A percentile compares a stretch with the other conserved stretches of the same genome.
Evolutionary conservation across 2,329 filamentous ascomycete species (phyloP).

Genomic region (Sporothrix sp.): DNA sequence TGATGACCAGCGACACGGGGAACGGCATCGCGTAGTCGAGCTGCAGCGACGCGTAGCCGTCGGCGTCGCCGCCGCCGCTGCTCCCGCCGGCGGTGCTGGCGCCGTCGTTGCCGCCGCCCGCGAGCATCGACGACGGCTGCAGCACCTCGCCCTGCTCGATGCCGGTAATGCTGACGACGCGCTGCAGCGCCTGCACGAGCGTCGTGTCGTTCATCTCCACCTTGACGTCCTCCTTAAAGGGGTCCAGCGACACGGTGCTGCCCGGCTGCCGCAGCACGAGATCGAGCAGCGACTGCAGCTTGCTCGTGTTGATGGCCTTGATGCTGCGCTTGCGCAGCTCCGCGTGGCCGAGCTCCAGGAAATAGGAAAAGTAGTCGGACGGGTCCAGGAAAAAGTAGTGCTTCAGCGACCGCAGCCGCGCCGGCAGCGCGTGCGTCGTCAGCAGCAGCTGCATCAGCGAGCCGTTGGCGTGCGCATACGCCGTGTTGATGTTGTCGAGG

Average conservation of each 20-base stretch:
- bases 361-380: conserved; percentile 97
- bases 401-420: conserved; percentile 80
- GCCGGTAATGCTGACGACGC: conserved; percentile 92
- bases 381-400: conserved; percentile 99
- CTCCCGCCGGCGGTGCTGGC: conserved; percentile 76
- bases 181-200: conserved; percentile 86
- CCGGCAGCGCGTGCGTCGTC: conserved; percentile 83
- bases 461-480: conserved; percentile 91
- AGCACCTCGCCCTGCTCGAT: conserved; percentile 84
- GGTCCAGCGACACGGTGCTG: conserved; percentile 84
- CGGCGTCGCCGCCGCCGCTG: conserved; percentile 80
- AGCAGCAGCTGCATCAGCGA: conserved; percentile 84
- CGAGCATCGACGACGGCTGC: conserved; percentile 58
- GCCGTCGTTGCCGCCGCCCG: conserved; percentile 50
- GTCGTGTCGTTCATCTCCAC: conserved; percentile 94
- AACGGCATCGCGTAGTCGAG: conserved; percentile 94
- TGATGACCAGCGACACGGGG: conserved; percentile 88
- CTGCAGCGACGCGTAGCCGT: conserved; percentile 84
- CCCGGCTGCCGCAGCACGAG: conserved; percentile 92
- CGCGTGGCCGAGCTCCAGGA: conserved; percentile 80
- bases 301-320: conserved; percentile 79
- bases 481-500: conserved; percentile 88
- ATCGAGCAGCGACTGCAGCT: conserved; percentile 91
- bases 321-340: conserved; percentile 91
- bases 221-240: conserved; percentile 97